Evolutionary conservation across 164 flowering plant species (phyloP).

Genomic region (Cinnamomum micranthum): DNA sequence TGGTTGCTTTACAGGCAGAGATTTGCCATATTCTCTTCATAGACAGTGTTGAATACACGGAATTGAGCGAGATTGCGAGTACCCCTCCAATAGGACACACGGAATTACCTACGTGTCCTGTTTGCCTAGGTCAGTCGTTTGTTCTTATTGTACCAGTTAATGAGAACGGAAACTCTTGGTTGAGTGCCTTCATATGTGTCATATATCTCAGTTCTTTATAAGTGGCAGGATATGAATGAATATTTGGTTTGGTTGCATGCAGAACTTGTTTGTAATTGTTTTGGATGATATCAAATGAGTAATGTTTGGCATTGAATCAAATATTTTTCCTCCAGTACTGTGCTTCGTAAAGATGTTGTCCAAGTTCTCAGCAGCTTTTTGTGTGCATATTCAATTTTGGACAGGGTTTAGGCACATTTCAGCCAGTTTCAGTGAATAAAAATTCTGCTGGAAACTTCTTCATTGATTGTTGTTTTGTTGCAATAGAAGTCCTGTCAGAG

Average conservation of each 20-base stretch:
- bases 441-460: background rate
- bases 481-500: background rate
- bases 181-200: too few relatives aligned
- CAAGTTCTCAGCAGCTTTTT: too few relatives aligned
- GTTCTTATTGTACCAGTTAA: background rate
- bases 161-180: too few relatives aligned
- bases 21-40: conserved; percentile 71
- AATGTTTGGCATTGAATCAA: too few relatives aligned
- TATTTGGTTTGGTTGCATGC: too few relatives aligned
- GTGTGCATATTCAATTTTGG: background rate
- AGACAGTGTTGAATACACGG: conserved; percentile 58
- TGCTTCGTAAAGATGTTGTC: too few relatives aligned
- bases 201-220: too few relatives aligned
- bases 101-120: conserved; percentile 88
- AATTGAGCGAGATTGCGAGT: conserved; percentile 50
- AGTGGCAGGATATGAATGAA: too few relatives aligned
- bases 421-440: background rate
- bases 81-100: conserved; percentile 64
- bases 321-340: too few relatives aligned
- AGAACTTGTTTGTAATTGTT: too few relatives aligned
- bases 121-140: conserved; percentile 70
- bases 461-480: too few relatives aligned
- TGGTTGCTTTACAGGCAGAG: conserved; percentile 55
- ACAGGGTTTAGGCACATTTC: background rate
- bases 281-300: too few relatives aligned